Base-by-base conservation (phyloP, 2,329 filamentous ascomycete genomes). In the Metarhizium guizhouense region DNA sequence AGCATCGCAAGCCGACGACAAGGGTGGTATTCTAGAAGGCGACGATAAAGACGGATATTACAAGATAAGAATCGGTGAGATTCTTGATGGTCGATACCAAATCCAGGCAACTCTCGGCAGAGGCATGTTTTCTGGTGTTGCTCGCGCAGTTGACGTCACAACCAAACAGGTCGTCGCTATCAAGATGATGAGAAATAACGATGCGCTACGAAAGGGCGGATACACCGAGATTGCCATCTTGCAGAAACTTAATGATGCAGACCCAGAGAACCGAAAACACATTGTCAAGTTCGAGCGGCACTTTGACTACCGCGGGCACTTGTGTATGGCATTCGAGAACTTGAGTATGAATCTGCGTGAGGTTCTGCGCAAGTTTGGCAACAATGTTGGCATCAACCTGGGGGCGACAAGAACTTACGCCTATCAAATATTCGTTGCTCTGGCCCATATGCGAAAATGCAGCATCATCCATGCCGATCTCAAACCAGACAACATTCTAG, bases 121-220 rank as follows among this genome's bases (percentile, higher is more conserved):
- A 71, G 94, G 94, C 64, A 96, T 96, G 81, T 99, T 96, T 69
- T 95, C 94, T 0, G 91, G 90, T 8, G 94, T 99, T n/a, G 90
- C 94, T 54, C 85, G 90, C 60, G 94, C 94, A 25, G 80, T 83
- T 59, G 92, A 96, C 70, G 81, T 86, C 25, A 84, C 83, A 51
- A 88, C 81, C 56, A 86, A 85, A 65, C 82, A 83, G 63, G 70
- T 88, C n/a, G 92, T 97, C 36, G 94, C 94, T 29, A 88, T 99
- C 78, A 99, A 99, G 74, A 94, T 99, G 64, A 95, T 97, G 72
- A 88, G 94, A 60, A 95, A 95, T 71, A 97, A 99, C 65, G 92
- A 96, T 66, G 88, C 90, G 13, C 87, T 96, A 70, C 82, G 85
- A 62, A 96, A 96, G 71, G 92, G 91, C 49, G 94, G 92, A 20